Evolutionary conservation across 345 rosid genomes (phyloP).

Genomic region (Melaleuca quinquenervia): DNA sequence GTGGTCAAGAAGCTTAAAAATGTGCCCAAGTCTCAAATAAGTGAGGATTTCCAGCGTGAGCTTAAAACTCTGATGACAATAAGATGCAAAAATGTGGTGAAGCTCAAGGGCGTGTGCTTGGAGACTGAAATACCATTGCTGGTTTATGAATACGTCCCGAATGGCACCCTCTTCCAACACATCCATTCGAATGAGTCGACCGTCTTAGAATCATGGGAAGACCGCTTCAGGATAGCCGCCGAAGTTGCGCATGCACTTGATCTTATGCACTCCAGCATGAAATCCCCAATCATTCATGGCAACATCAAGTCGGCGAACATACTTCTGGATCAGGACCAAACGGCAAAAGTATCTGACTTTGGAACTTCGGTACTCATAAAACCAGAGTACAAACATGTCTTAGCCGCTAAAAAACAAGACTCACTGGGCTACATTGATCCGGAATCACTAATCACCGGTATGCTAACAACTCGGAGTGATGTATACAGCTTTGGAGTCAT

Average conservation of each 20-base stretch:
- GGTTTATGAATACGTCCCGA: background rate
- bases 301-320: background rate
- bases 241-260: background rate
- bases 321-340: background rate
- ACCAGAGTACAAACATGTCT: background rate
- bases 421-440: background rate
- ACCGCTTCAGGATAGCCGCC: background rate
- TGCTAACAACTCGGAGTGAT: background rate
- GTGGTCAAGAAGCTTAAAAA: background rate
- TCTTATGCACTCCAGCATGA: background rate
- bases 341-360: background rate
- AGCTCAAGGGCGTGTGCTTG: background rate
- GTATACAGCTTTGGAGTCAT: background rate
- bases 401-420: background rate
- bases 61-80: background rate
- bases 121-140: background rate
- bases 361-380: background rate
- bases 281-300: background rate
- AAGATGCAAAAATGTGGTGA: background rate
- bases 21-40: background rate
- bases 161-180: background rate
- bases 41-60: background rate
- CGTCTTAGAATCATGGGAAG: background rate
- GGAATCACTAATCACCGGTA: background rate
- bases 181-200: background rate